Percentiles rank a stretch among this genome's conserved stretches.
Conservation (phyloP, 1,284 basidiomycete genomes). For the Cutaneotrichosporon sp. region DNA sequence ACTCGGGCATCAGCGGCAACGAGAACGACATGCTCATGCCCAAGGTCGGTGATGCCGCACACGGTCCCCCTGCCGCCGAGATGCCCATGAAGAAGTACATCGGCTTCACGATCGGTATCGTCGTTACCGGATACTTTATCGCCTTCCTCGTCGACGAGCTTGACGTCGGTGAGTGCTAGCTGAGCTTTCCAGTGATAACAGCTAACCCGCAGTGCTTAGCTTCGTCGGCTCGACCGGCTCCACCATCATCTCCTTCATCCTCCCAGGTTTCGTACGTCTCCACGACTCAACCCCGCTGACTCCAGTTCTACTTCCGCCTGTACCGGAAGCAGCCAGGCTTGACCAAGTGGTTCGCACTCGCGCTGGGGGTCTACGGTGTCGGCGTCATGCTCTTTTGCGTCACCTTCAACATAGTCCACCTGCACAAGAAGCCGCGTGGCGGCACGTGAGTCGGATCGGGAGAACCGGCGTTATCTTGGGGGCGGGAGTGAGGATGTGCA, state of each 20-base stretch:
- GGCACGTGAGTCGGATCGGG: too few relatives aligned
- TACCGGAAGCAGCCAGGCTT: slow-evolving; percentile 62
- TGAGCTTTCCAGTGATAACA: too few relatives aligned
- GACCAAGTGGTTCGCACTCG: slow-evolving; percentile 61
- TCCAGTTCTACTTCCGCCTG: slow-evolving; percentile 52
- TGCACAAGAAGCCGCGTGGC: slow-evolving; percentile 28
- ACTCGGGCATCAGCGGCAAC: slow-evolving; percentile 16
- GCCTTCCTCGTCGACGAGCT: slow-evolving; percentile 80
- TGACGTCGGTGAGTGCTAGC: slow-evolving; percentile 62
- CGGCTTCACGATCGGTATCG: slow-evolving; percentile 66
- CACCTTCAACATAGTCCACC: slow-evolving; percentile 67
- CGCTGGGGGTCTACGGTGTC: slow-evolving; percentile 68
- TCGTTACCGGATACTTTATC: slow-evolving; percentile 60
- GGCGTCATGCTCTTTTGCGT: slow-evolving; percentile 79
- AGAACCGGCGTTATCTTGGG: too few relatives aligned
- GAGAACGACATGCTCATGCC: slow-evolving; percentile 43
- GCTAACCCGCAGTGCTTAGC: slow-evolving; percentile 64
- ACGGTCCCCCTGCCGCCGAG: slow-evolving; percentile 55
- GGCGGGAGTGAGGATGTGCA: too few relatives aligned
- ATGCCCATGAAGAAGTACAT: slow-evolving; percentile 71
- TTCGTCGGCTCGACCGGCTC: slow-evolving; percentile 97
- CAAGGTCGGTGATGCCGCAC: slow-evolving; percentile 51
- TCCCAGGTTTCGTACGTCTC: slow-evolving; percentile 60
- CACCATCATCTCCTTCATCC: slow-evolving; percentile 93
- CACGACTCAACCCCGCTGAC: slow-evolving; percentile 55